Base-by-base conservation (phyloP, 345 rosid genomes). In the Stellera chamaejasme region DNA sequence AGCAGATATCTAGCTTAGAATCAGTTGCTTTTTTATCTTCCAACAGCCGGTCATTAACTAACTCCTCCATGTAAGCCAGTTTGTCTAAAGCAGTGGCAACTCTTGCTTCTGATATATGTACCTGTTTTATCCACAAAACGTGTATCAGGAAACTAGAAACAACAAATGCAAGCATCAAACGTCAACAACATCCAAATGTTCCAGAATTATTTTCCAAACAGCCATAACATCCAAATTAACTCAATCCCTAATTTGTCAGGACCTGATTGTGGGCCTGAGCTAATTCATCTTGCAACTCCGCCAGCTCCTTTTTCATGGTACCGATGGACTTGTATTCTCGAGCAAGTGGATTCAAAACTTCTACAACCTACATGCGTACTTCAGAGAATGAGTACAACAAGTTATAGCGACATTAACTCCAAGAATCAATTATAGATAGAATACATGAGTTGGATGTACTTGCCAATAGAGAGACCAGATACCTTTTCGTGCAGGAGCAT, bases 401-500 rank as follows among this genome's bases (percentile, higher is more conserved):
- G 23, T 19, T 0, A 19, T 19, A 44, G 39, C 67, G 52, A 42
- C 26, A 58, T 28, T 61, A 58, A 60, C 39, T 52, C 32, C 43
- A 63, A 19, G 45, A 7, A 13, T 32, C 39, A 32, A 32, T 4
- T 32, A 5, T 3, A 32, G 7, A 32, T 8, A 32, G 39, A 32
- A 32, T 4, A 32, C 9, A 32, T 8, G 5, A 32, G 39, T 8
- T 32, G 5, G 7, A 32, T 32, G 39, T 32, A 32, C 39, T 32
- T 32, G 39, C 39, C 39, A 3, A 51, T 15, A 9, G 52, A 47
- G 2, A 48, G 59, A 69, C 45, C 2, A 48, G 59, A 69, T 45
- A 92, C 96, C 99, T 93, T 93, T 41, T 93, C 99, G 61, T 88
- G 99, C 48, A 93, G 89, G 23, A 86, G 69, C 97, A 93, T 84